Evolutionary conservation across 495 filamentous ascomycete genomes (phyloP), one percentile per base, ranked within the genome.

Genomic region (Hypomontagnella submonticulosa): DNA sequence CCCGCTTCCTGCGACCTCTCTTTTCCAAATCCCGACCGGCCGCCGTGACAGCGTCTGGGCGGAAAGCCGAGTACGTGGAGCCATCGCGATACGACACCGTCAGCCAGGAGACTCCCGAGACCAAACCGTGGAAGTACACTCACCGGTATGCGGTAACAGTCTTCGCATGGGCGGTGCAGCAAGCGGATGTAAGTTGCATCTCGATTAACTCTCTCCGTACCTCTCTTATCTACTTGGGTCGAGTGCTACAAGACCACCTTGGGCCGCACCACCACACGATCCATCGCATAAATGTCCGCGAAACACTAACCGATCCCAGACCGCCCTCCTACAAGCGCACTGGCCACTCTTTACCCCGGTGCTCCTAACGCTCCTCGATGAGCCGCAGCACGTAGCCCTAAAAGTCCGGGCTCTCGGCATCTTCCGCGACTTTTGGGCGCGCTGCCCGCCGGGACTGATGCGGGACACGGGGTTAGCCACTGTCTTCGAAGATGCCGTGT

Each of bases 341-440:
- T 97, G 93, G 87, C 87, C 85, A 0, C 83, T 96, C n/a, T 84
- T 91, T 40, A 82, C 94, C n/a, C 95, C 95, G 1, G 90, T 91
- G 1, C 79, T 97, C 0, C 83, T 99, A 2, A 85, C 89, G 3
- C 79, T 98, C 1, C 81, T 92, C 50, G 95, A 98, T 73, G 90
- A 93, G 71, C 71, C 80, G 11, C 77, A 81, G 42, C 75, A 15
- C 2, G 5, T 83, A 0, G 40, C 73, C 0, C 51, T 69, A n/a
- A 71, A 69, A 13, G 77, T 87, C 68, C 89, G 91, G 56, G 70
- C 77, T 0, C 89, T 92, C 34, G 63, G 70, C 2, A 75, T 93
- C 3, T 76, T 95, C 1, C 71, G 70, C 4, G 57, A 76, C 0
- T 85, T 97, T 42, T 83, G 97, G 18, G 75, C 76, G 5, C 84